These are phyloP conservation scores for Exophiala alcalophila DNA, from an alignment of 2,329 filamentous ascomycete genomes.

Conservation along the genomic window DNA sequence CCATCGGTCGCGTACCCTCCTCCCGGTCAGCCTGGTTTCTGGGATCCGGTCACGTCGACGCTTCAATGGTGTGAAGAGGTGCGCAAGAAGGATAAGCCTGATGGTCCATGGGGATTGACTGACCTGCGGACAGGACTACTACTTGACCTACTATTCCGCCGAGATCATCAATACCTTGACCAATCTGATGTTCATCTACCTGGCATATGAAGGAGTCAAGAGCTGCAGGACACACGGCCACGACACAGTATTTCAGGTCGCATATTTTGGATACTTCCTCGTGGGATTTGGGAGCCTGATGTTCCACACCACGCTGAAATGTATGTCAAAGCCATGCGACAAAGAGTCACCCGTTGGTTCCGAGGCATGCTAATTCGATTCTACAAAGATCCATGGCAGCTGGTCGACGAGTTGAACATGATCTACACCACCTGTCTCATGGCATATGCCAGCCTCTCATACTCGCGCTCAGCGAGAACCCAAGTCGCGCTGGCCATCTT, in stretches of 20 bases:
- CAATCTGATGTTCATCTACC: conserved; percentile 75
- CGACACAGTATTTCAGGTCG: conserved; percentile 70
- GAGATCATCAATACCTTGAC: conserved; percentile 79
- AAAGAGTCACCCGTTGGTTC: too few relatives aligned
- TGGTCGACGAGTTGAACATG: conserved; percentile 69
- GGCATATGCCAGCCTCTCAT: conserved; percentile 72
- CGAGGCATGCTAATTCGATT: conserved; percentile 8
- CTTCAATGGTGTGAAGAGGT: conserved; percentile 81
- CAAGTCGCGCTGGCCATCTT: conserved; percentile 56
- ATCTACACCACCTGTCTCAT: conserved; percentile 70
- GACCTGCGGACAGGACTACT: conserved; percentile 61
- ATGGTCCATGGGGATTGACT: too few relatives aligned
- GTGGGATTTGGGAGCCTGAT: conserved; percentile 61
- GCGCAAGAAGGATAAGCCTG: conserved; percentile 30
- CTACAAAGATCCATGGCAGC: conserved; percentile 69
- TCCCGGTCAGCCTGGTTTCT: conserved; percentile 56
- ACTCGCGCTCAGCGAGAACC: conserved; percentile 55
- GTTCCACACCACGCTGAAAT: conserved; percentile 64
- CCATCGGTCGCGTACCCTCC: conserved; percentile 51
- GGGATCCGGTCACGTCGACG: conserved; percentile 68
- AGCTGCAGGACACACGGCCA: conserved; percentile 72
- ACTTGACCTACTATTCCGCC: conserved; percentile 70
- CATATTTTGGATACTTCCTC: conserved; percentile 60
- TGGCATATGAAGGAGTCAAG: conserved; percentile 70
- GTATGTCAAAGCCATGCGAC: conserved; percentile 44